Base-by-base conservation (phyloP, 352 stramenopile species). In the Globisporangium mamillatum region DNA sequence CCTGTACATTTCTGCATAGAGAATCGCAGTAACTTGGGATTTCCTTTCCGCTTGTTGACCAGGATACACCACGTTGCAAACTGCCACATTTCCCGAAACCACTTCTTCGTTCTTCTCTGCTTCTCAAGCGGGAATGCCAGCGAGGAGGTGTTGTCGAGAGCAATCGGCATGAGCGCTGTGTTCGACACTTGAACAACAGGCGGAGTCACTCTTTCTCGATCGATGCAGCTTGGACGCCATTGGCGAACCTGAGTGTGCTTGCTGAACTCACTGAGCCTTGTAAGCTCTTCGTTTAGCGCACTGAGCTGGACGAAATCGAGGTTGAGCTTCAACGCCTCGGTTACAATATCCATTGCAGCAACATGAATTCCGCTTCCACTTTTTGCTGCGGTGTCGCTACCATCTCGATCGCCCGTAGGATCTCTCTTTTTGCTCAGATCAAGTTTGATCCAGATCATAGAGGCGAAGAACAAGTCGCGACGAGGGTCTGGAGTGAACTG, bases 41-140 rank as follows among this genome's bases (percentile, higher is more conserved):
- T 64, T 5, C 74, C 67, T 27, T 70, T 68, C 50, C 64, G 72
- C 6, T 67, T 70, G 18, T 79, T 65, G 2, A 81, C 64, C 5
- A 90, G 58, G 12, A 92, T 68, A 41, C 80, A 86, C 6, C 69
- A 74, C 14, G 78, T 77, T 27, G 86, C 84, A 41, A 88, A 94
- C 29, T 73, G 75, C 86, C 86, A 94, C 80, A 92, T 90, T 20
- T 62, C 75, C 7, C 81, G 76, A n/a, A 89, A 71, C 84, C 84
- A 92, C 25, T 46, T 46, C 6, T 71, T 72, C 34, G 75, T 76
- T 36, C 77, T 78, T 38, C 68, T 68, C 9, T 83, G 76, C 25
- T 80, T 86, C 14, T 76, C 67, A 0, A 62, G 9, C n/a, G 25
- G 50, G 48, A 71, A 64, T 24, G 48, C 57, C 10, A 67, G 64